Base-by-base conservation (phyloP, 139 green algal genomes). In the Desmodesmus armatus region DNA sequence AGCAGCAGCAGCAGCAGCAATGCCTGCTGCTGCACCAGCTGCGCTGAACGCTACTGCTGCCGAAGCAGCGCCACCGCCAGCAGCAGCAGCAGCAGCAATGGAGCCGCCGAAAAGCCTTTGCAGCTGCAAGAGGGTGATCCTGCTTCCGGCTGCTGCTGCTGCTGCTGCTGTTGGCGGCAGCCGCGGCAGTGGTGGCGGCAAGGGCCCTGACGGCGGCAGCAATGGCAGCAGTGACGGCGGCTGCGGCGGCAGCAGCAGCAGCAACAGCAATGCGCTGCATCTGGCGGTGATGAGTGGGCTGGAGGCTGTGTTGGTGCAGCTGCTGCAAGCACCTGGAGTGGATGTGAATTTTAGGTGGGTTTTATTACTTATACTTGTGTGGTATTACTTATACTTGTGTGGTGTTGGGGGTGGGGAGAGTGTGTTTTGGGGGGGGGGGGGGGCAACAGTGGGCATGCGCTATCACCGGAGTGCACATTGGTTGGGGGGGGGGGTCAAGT, bases 211-310 rank as follows among this genome's bases (percentile, higher is more conserved):
- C 70, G 31, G 72, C 13, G 23, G 17, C 44, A 25, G 29, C 44
- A 43, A n/a, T 44, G 29, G 72, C 29, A 31, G 44, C 44, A 21
- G 1, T n/a, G n/a, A 3, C 37, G 27, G 31, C 75, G 25, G 51
- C 39, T 1, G 5, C n/a, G n/a, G 13, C 37, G 29, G 55, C 55
- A 37, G 55, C 76, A 58, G 55, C 76, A 72, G 37, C 33, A 49
- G 51, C 49, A n/a, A 51, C 74, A 81, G 74, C 74, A 63, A 21
- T 31, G 76, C 76, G 19, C 39, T 82, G 37, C 76, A 82, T 15
- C 76, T 82, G 53, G 76, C 76, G 40, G 76, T 82, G 11, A 43
- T 31, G 7, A 82, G 76, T 49, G 76, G 76, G 25, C 41, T 82
- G 11, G 76, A 82, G 31, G 71, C 76, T 37, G 76, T 80, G 23